Conservation (phyloP, 1,284 basidiomycete species). For the Cystobasidium slooffiae region DNA sequence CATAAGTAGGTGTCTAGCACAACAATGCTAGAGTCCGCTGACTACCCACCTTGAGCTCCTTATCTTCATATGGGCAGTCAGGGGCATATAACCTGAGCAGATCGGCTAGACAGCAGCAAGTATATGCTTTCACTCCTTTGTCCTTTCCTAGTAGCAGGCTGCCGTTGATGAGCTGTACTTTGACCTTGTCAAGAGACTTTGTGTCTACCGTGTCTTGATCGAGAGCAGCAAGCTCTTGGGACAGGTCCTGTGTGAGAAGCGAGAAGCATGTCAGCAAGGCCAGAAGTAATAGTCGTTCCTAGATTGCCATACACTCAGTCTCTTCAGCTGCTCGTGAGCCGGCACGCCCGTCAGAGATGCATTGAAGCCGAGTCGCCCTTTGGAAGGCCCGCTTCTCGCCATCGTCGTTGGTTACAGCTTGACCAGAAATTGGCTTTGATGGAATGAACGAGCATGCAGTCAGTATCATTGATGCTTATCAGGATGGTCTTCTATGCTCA, state of each 20-base stretch:
- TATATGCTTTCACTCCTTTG: slow-evolving; percentile 87
- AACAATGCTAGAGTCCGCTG: too few species aligned
- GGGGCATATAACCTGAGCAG: slow-evolving; percentile 92
- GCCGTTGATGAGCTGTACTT: slow-evolving; percentile 77
- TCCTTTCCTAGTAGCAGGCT: slow-evolving; percentile 86
- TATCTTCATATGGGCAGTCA: slow-evolving; percentile 89
- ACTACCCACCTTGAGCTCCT: slow-evolving; percentile 67
- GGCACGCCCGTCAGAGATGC: slow-evolving; percentile 25
- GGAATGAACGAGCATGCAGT: too few species aligned
- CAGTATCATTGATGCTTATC: too few species aligned
- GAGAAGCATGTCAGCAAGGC: not conserved
- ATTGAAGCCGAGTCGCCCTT: slow-evolving; percentile 27
- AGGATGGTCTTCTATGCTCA: too few species aligned
- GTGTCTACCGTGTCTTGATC: slow-evolving; percentile 87
- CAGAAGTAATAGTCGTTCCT: not conserved
- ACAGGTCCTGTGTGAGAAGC: slow-evolving; percentile 62
- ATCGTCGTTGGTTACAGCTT: not conserved
- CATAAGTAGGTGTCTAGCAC: not conserved
- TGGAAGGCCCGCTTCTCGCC: slow-evolving; percentile 9
- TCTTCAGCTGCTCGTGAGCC: slow-evolving; percentile 68
- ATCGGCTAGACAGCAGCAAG: slow-evolving; percentile 93
- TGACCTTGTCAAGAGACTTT: slow-evolving; percentile 69
- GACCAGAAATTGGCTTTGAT: not conserved
- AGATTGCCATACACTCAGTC: slow-evolving; percentile 65
- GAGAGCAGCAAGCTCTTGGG: slow-evolving; percentile 77